phyloP scores from a whole-genome alignment of 169 alveolate species.

The Ichthyophthirius multifiliis region DNA sequence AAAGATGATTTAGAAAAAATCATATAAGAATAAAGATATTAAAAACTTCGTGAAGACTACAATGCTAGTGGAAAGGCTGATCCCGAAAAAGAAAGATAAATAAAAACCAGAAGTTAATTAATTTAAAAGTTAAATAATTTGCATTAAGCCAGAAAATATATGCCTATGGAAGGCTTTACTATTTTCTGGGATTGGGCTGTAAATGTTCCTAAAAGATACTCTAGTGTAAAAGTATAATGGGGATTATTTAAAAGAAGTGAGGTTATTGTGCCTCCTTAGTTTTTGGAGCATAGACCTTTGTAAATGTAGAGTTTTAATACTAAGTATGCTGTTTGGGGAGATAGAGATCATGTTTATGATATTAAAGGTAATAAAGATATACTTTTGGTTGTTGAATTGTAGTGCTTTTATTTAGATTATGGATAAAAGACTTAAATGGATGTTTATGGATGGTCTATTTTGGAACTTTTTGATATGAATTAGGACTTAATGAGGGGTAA shows the following conservation, averaged over 20 bases:
- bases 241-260: constrained; percentile 33
- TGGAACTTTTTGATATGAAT: constrained; percentile 31
- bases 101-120: constrained; percentile 15
- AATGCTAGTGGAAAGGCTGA: constrained; percentile 22
- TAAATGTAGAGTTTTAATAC: constrained; percentile 8
- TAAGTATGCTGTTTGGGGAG: constrained; percentile 16
- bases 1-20: constrained; percentile 29
- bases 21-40: constrained; percentile 37
- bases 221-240: constrained; percentile 28
- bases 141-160: constrained; percentile 20
- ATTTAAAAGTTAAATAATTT: constrained; percentile 14
- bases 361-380: constrained; percentile 27
- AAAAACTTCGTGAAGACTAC: constrained; percentile 31
- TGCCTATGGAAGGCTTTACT: constrained; percentile 24
- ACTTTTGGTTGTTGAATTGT: constrained; percentile 24
- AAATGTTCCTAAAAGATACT: constrained; percentile 33
- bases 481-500: constrained; percentile 37
- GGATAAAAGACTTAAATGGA: constrained; percentile 11
- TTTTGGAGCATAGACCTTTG: constrained; percentile 13
- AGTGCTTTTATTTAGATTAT: constrained; percentile 18
- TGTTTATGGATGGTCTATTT: constrained; percentile 38
- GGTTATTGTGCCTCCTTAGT: constrained; percentile 14
- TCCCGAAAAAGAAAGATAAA: constrained; percentile 22
- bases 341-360: constrained; percentile 32
- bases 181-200: constrained; percentile 37